A percentile compares a stretch with the other conserved stretches of the same genome.
These are phyloP conservation scores for Nepenthes gracilis DNA, from an alignment of 148 eudicot species.

Conservation along the genomic window DNA sequence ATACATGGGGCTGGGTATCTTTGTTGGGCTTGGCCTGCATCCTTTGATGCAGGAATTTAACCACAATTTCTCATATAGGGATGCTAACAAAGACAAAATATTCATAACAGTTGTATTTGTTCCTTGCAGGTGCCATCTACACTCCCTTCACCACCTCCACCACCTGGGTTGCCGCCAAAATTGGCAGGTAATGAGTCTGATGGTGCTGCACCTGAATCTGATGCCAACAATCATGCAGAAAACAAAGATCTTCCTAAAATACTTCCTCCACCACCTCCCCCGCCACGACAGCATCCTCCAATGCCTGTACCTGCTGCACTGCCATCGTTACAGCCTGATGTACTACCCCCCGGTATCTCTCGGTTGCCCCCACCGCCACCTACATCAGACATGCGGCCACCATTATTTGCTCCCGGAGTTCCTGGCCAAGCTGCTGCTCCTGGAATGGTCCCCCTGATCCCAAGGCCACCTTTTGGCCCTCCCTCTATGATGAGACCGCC, in stretches of 20 bases:
- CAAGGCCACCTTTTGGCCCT: constrained; percentile 75
- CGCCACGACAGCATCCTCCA: constrained; percentile 52
- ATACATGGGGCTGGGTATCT: not conserved
- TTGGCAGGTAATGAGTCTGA: constrained; percentile 30
- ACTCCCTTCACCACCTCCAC: constrained; percentile 85
- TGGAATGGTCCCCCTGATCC: constrained; percentile 65
- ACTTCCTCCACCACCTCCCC: constrained; percentile 74
- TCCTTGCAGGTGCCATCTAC: constrained; percentile 33
- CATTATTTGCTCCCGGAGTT: constrained; percentile 43
- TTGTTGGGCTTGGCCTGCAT: not conserved
- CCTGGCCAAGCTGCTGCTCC: constrained; percentile 51
- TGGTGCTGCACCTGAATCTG: constrained; percentile 34
- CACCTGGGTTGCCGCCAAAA: constrained; percentile 50
- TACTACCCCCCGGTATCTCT: constrained; percentile 77
- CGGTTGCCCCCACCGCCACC: constrained; percentile 75
- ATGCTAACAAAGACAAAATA: not conserved
- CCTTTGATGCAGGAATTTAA: not conserved
- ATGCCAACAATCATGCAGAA: constrained; percentile 32
- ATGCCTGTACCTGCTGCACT: constrained; percentile 33
- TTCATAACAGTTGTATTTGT: not conserved
- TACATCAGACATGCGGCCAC: constrained; percentile 60
- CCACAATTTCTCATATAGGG: too few relatives aligned
- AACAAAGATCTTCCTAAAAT: constrained; percentile 40
- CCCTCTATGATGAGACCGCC: constrained; percentile 97
- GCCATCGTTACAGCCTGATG: constrained; percentile 54